These are phyloP conservation scores for Lupinus albus DNA, from an alignment of 306 rosid genomes.

Conservation along the genomic window DNA sequence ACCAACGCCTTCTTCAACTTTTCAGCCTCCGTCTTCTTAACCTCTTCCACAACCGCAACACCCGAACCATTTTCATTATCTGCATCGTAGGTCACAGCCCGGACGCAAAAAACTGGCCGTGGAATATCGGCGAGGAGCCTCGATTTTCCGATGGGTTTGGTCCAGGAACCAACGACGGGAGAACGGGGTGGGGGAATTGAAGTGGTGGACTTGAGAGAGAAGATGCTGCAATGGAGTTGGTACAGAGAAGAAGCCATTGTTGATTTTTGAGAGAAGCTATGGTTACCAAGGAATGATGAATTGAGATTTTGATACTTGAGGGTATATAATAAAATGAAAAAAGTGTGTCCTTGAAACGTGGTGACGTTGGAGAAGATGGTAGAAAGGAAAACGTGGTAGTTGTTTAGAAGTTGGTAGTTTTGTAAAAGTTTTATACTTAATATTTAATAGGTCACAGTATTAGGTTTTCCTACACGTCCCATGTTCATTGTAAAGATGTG, in stretches of 20 bases:
- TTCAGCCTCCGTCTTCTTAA: conserved; percentile 47
- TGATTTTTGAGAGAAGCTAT: conserved; percentile 43
- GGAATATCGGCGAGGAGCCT: conserved; percentile 30
- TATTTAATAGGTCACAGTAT: no score
- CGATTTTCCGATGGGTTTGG: conserved; percentile 33
- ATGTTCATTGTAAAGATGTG: no score
- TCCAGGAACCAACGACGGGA: conserved; percentile 18
- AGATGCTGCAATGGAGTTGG: conserved; percentile 51
- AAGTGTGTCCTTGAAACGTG: not conserved
- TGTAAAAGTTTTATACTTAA: no score
- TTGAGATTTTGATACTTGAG: no score
- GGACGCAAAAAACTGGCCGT: conserved; percentile 37
- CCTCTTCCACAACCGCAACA: conserved; percentile 45
- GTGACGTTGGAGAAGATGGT: no score
- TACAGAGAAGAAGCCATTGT: conserved; percentile 72
- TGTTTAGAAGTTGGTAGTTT: no score
- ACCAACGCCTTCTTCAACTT: conserved; percentile 76
- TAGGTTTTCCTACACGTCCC: no score
- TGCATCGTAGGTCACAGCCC: conserved; percentile 48
- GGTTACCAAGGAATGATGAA: no score
- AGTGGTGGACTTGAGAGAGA: conserved; percentile 45
- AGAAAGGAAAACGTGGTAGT: no score
- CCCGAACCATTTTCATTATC: conserved; percentile 28
- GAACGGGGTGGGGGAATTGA: conserved; percentile 44
- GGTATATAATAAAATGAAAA: not conserved